Base-by-base conservation (phyloP, 768 basidiomycete genomes). In the Suillus cothurnatus region DNA sequence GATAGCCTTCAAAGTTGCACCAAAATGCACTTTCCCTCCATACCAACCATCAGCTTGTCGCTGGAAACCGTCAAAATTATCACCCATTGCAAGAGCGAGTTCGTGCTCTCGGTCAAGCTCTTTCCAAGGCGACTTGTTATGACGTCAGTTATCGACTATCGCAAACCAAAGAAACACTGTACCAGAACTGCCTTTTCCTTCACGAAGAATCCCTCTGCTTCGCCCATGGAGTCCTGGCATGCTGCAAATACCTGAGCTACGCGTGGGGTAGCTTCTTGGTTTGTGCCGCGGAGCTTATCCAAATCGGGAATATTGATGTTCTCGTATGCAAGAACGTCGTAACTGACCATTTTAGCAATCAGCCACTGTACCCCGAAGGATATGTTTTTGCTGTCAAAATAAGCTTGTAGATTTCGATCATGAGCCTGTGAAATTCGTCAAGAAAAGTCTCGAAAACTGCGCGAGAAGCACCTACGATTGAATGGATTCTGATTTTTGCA, bases 11-110 rank as follows among this genome's bases (percentile, higher is more conserved):
- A 19, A 83, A 60, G 74, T 82, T 0, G 80, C 85, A 0, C 78
- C 70, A 68, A 90, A 90, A 5, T 84, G 77, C 0, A 90, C 80
- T 68, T 85, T 83, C 0, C 90, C 90, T 1, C 87, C 89, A 67
- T 86, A 88, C 85, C 86, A 89, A 7, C 74, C 75, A 6, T 77
- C 73, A 34, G 73, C 68, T 23, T 77, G 71, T 17, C 72, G 67
- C 23, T 79, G 76, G 59, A 81, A 77, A 1, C 85, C 87, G 6
- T 7, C 74, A n/a, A 32, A 38, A 12, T 8, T 31, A 8, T 39
- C 17, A 21, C 58, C 58, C 26, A 59, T 41, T 41, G 58, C 58
- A 28, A 59, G 19, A 32, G 50, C 62, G 28, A 31, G 75, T 1
- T 71, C 67, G 41, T 85, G 82, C 70, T 92, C 90, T 6, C 68